phyloP scores from a whole-genome alignment of 148 eudicot genomes.

The Chenopodium album region DNA sequence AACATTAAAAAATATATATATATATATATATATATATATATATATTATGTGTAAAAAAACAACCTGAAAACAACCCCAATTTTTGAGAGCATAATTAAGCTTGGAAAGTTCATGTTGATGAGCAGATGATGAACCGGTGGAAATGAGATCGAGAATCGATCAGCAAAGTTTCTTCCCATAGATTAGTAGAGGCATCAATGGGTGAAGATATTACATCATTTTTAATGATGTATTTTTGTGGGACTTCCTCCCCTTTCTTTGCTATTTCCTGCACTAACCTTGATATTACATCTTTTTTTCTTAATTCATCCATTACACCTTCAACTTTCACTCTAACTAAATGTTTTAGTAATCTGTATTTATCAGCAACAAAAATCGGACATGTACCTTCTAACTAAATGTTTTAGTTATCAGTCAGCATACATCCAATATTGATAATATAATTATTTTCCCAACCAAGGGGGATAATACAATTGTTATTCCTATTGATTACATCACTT shows the following conservation, averaged over 20 bases:
- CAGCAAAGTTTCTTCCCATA: slow-evolving; percentile 24
- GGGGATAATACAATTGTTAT: too few relatives aligned
- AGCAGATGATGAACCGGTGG: slow-evolving; percentile 2
- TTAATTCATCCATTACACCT: slow-evolving; percentile 8
- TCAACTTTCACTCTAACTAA: neutral
- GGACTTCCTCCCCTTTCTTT: slow-evolving; percentile 15
- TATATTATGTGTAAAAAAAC: too few relatives aligned
- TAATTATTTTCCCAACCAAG: too few relatives aligned
- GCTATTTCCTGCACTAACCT: slow-evolving; percentile 32
- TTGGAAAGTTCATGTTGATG: slow-evolving; percentile 20
- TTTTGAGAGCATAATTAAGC: slow-evolving; percentile 27
- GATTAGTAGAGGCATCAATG: slow-evolving; percentile 4
- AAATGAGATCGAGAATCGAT: slow-evolving; percentile 34
- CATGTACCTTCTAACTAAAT: too few relatives aligned
- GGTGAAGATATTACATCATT: slow-evolving; percentile 17
- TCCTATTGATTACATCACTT: too few relatives aligned
- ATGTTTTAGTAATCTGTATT: too few relatives aligned
- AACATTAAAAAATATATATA: too few relatives aligned
- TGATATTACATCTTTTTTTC: slow-evolving; percentile 15
- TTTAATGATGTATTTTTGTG: slow-evolving; percentile 30
- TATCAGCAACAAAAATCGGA: too few relatives aligned
- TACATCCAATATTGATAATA: too few relatives aligned
- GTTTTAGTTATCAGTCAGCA: too few relatives aligned
- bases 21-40: too few relatives aligned
- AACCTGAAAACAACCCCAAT: slow-evolving; percentile 43